Conservation (phyloP, 768 basidiomycete species). For the Leccinum rimulosum region DNA sequence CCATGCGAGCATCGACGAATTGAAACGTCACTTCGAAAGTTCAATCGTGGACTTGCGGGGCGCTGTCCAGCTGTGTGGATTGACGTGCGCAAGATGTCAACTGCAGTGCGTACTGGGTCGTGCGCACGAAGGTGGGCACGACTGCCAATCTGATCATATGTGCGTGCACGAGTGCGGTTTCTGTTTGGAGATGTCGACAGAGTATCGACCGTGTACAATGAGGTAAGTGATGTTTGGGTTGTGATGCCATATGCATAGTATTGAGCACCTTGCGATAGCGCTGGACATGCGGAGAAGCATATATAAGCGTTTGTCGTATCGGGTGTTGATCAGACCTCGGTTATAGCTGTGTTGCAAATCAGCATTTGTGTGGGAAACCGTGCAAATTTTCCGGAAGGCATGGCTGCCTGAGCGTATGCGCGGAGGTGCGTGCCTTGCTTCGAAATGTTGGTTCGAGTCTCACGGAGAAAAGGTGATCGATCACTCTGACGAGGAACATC, state of each 20-base stretch:
- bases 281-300: conserved; percentile 55
- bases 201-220: conserved; percentile 41
- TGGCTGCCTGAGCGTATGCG: conserved; percentile 53
- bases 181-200: conserved; percentile 25
- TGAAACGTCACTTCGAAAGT: conserved; percentile 44
- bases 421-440: conserved; percentile 38
- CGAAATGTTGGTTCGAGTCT: background rate
- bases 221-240: conserved; percentile 37
- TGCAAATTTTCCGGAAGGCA: conserved; percentile 45
- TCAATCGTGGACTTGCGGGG: conserved; percentile 44
- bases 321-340: background rate
- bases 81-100: conserved; percentile 47
- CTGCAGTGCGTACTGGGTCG: conserved; percentile 46
- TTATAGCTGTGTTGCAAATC: conserved; percentile 48
- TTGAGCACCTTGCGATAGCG: conserved; percentile 33
- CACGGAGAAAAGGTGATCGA: conserved; percentile 37
- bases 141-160: conserved; percentile 49
- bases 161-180: conserved; percentile 48
- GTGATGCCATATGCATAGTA: background rate
- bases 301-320: conserved; percentile 36
- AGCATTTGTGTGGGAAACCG: conserved; percentile 53
- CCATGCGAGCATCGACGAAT: conserved; percentile 43
- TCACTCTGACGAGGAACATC: conserved; percentile 48
- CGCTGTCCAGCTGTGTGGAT: conserved; percentile 47
- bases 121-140: conserved; percentile 45